Evolutionary conservation across 148 eudicot genomes (phyloP).

Genomic region (Bassia scoparia): DNA sequence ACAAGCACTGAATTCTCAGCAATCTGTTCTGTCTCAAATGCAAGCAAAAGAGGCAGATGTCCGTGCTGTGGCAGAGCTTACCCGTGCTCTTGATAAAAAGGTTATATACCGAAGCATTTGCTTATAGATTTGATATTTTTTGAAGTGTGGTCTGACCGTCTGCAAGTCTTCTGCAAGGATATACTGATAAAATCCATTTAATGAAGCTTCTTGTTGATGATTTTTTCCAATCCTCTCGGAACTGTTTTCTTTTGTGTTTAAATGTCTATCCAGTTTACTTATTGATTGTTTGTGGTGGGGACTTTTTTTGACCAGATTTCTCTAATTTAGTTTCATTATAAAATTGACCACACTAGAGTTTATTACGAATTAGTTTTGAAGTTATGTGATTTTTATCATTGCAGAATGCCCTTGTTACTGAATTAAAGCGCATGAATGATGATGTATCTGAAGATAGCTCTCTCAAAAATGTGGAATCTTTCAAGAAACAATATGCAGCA

Average conservation of each 20-base stretch:
- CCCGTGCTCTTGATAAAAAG: conserved; percentile 90
- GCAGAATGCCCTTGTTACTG: conserved; percentile 81
- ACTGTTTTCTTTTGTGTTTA: neutral
- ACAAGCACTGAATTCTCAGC: conserved; percentile 50
- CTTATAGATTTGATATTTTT: neutral
- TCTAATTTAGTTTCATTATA: neutral
- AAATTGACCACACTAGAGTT: neutral
- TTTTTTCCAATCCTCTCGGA: neutral
- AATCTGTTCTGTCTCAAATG: conserved; percentile 51
- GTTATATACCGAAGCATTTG: conserved; percentile 28
- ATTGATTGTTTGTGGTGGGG: neutral
- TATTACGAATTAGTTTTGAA: neutral
- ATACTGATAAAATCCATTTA: neutral
- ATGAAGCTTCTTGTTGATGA: neutral
- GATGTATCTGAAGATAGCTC: conserved; percentile 57
- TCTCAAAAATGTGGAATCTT: conserved; percentile 64
- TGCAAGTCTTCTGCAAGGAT: neutral
- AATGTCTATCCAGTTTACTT: neutral
- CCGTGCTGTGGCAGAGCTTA: conserved; percentile 80
- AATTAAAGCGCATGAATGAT: conserved; percentile 87
- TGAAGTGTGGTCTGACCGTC: neutral
- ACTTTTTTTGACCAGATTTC: neutral
- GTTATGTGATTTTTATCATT: conserved; percentile 8
- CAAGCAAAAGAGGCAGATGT: conserved; percentile 94
- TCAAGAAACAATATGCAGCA: conserved; percentile 94